Conservation (phyloP, 2,329 filamentous ascomycete species). For the Tothia fuscella region DNA sequence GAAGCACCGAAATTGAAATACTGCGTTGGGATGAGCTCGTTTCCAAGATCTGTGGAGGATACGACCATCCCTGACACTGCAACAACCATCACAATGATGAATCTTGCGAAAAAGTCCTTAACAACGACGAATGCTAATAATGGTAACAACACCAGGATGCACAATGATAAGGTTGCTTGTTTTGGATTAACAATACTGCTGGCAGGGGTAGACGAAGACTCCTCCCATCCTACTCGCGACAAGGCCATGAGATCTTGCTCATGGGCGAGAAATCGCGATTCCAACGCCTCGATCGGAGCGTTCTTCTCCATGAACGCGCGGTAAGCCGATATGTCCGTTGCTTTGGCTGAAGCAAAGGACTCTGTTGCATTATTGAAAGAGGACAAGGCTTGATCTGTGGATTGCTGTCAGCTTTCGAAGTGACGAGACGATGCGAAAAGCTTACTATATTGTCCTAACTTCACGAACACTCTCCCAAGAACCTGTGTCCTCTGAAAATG, state of each 20-base stretch:
- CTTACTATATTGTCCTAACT: conserved; percentile 57
- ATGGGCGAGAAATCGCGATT: conserved; percentile 47
- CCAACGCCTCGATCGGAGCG: conserved; percentile 44
- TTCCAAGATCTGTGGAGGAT: too few species aligned
- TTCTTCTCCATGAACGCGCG: conserved; percentile 44
- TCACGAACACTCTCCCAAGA: conserved; percentile 51
- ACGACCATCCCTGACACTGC: too few species aligned
- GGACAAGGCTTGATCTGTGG: conserved; percentile 44
- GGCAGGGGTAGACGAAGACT: too few species aligned
- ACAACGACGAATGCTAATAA: background rate
- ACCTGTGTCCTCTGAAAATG: conserved; percentile 48
- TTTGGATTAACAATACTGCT: background rate
- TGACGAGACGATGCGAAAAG: background rate
- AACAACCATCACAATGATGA: background rate
- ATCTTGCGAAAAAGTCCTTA: background rate
- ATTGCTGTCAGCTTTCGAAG: background rate
- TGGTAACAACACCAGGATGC: background rate
- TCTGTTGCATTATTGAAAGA: conserved; percentile 45
- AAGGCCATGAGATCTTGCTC: conserved; percentile 41
- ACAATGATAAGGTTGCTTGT: background rate
- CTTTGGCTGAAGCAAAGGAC: conserved; percentile 36
- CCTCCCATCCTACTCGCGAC: too few species aligned
- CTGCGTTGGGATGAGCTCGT: too few species aligned
- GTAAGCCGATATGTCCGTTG: conserved; percentile 42
- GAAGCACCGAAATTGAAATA: too few species aligned